Evolutionary conservation across 345 rosid species (phyloP), one percentile per base, ranked within the genome.

Genomic region (Brassica juncea): DNA sequence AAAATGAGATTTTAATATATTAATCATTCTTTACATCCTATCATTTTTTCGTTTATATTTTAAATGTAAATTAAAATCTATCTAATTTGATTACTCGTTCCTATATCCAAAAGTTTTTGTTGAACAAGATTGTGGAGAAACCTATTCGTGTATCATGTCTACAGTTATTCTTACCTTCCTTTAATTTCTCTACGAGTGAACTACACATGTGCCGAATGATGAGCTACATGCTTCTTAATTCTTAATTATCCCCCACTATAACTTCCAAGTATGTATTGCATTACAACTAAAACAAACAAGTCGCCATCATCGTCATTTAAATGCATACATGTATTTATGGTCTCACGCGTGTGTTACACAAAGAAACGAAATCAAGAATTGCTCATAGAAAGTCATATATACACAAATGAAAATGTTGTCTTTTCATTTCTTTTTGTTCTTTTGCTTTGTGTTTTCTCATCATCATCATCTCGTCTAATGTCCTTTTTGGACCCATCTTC

Each of bases 401-500:
- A 72, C 72, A 73, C 74, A 79, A 60, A 52, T 35, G 55, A 47
- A 59, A 62, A 37, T 25, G 61, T 59, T 67, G 78, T 68, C 70
- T 68, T 62, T 23, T 61, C 59, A 61, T 52, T 66, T 73, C 62
- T 68, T 47, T 73, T 66, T 37, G 11, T 42, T 60, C 21, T 55
- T 73, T 35, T 25, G 75, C 55, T 75, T 58, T 74, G 71, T 8
- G 67, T 69, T 39, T 39, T 39, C 75, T 52, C 63, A 39, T 80
- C 71, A 74, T 54, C 25, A 14, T 74, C 59, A 80, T 70, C 76
- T 70, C 72, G 44, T 74, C 73, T 58, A 62, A 14, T 55, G 62
- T 75, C 68, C 83, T 80, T 74, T 80, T 80, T 80, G 83, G 83
- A 74, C 80, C 72, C 83, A 70, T 80, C 75, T 55, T 55, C 83